Evolutionary conservation across 2,329 filamentous ascomycete genomes (phyloP).

Genomic region (Fusarium armeniacum): DNA sequence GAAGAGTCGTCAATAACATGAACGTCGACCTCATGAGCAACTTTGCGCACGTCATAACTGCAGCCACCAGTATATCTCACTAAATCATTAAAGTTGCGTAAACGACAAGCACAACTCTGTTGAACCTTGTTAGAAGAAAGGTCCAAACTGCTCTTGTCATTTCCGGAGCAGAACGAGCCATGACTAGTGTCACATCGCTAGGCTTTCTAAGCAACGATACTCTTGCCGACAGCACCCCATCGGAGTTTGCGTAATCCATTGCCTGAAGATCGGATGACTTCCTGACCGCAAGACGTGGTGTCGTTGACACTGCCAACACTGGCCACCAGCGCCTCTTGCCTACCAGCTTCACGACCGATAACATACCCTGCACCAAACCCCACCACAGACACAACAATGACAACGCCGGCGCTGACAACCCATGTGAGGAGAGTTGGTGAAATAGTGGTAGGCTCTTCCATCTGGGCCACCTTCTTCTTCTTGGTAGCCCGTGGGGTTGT

Average conservation of each 20-base stretch:
- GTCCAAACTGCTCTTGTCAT: conserved; percentile 6
- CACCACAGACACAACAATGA: conserved; percentile 76
- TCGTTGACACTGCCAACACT: conserved; percentile 59
- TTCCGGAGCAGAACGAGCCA: conserved; percentile 1
- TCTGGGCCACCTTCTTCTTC: conserved; percentile 68
- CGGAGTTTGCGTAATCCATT: conserved; percentile 67
- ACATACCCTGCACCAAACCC: conserved; percentile 78
- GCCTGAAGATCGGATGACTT: conserved; percentile 66
- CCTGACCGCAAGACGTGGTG: conserved; percentile 65
- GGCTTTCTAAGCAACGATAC: conserved; percentile 60
- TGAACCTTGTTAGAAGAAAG: conserved; percentile 1
- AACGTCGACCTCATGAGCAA: conserved; percentile 38
- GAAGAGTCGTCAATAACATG: conserved; percentile 26
- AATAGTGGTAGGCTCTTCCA: conserved; percentile 61
- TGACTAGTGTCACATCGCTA: conserved; percentile 5
- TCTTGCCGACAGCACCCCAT: conserved; percentile 67
- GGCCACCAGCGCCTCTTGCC: conserved; percentile 67
- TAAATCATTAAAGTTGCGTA: conserved; percentile 22
- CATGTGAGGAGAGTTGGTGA: conserved; percentile 74
- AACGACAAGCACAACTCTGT: conserved; percentile 7
- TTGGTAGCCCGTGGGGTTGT: conserved; percentile 65
- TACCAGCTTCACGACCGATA: conserved; percentile 75
- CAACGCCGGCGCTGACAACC: conserved; percentile 76
- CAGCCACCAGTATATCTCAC: conserved; percentile 21
- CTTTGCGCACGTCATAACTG: conserved; percentile 40